Conservation (phyloP, 305 asterid genomes). For the Withania somnifera region DNA sequence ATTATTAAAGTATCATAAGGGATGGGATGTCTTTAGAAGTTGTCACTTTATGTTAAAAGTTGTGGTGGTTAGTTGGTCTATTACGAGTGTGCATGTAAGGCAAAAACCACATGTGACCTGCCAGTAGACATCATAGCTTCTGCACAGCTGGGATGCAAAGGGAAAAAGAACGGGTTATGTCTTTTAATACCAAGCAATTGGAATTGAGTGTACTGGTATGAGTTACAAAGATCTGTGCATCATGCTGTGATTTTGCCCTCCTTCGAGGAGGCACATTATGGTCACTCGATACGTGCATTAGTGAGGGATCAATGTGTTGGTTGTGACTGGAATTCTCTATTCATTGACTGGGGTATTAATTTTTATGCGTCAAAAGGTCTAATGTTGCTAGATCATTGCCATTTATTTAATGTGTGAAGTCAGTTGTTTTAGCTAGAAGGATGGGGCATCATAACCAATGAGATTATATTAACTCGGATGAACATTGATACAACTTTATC, state of each 20-base stretch:
- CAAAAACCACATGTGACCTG: background rate
- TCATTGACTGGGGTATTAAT: background rate
- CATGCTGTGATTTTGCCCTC: background rate
- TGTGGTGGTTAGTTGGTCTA: background rate
- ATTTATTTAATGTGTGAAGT: background rate
- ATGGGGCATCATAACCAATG: background rate
- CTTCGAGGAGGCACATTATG: background rate
- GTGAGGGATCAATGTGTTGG: background rate
- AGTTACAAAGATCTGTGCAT: background rate
- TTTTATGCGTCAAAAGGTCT: background rate
- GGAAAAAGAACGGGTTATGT: background rate
- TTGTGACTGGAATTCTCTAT: background rate
- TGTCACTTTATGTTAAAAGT: background rate
- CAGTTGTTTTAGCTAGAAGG: background rate
- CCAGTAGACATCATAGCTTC: background rate
- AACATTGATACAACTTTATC: background rate
- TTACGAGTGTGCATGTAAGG: background rate
- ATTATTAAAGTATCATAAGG: background rate
- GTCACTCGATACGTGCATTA: background rate
- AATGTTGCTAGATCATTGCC: background rate
- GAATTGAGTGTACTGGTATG: background rate
- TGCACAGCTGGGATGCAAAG: background rate
- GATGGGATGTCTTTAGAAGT: background rate
- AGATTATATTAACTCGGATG: background rate
- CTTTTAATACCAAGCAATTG: background rate